These are phyloP conservation scores for Trichoderma lentiforme DNA, from an alignment of 2,329 filamentous ascomycete genomes.

Conservation along the genomic window DNA sequence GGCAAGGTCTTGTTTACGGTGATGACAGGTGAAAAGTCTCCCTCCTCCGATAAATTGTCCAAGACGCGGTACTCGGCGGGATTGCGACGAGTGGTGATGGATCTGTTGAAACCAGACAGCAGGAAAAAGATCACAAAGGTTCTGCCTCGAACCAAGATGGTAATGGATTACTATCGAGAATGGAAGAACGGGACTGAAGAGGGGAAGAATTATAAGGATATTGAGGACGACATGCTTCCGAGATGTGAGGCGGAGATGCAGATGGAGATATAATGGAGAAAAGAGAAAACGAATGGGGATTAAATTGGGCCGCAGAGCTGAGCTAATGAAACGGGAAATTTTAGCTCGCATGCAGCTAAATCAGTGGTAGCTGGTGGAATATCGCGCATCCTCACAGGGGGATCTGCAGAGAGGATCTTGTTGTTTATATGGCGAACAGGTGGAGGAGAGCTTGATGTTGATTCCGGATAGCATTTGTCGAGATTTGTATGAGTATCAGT, in stretches of 20 bases:
- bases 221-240: slow-evolving; percentile 25
- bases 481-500: too few relatives aligned
- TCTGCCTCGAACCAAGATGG: slow-evolving; percentile 19
- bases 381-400: background rate
- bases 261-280: background rate
- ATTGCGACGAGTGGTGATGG: slow-evolving; percentile 25
- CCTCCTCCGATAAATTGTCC: slow-evolving; percentile 24
- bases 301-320: background rate
- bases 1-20: slow-evolving; percentile 40
- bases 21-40: slow-evolving; percentile 35
- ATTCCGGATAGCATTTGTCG: background rate
- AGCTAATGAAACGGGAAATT: background rate
- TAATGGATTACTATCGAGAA: slow-evolving; percentile 27
- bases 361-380: background rate
- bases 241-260: slow-evolving; percentile 9
- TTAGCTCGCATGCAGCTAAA: background rate
- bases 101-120: slow-evolving; percentile 25
- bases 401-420: background rate
- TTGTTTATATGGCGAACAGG: background rate
- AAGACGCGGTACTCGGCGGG: slow-evolving; percentile 29
- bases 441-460: background rate
- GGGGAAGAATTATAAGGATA: slow-evolving; percentile 32
- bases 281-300: background rate
- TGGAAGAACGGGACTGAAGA: slow-evolving; percentile 33
- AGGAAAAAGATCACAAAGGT: background rate